Evolutionary conservation across 2,329 filamentous ascomycete species (phyloP).

Genomic region (Elsinoe perseae): DNA sequence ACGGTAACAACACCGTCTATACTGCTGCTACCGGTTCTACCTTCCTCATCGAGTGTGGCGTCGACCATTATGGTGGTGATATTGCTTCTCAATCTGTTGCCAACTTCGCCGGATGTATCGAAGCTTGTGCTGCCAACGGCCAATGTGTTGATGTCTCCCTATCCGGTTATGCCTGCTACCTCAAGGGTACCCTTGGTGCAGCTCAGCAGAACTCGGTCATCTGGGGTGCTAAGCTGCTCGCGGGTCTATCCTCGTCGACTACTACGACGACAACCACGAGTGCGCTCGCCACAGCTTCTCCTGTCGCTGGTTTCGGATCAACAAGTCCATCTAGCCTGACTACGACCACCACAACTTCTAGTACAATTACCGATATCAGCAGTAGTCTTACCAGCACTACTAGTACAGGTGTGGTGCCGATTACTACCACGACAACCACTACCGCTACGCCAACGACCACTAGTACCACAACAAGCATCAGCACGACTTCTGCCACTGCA

Average conservation of each 20-base stretch:
- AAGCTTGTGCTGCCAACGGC: conserved; percentile 21
- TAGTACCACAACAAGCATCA: neutral
- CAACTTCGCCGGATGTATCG: conserved; percentile 23
- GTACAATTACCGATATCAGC: neutral
- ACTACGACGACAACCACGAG: conserved; percentile 12
- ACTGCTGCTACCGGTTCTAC: conserved; percentile 21
- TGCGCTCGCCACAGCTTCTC: neutral
- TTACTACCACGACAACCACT: conserved; percentile 15
- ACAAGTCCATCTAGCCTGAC: neutral
- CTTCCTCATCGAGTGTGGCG: conserved; percentile 26
- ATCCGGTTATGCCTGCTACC: conserved; percentile 21
- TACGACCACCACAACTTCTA: conserved; percentile 10
- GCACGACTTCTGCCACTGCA: conserved; percentile 1
- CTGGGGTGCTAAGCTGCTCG: conserved; percentile 17
- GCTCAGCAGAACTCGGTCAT: conserved; percentile 17
- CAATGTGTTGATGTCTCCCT: conserved; percentile 24
- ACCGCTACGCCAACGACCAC: conserved; percentile 8
- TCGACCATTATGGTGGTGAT: conserved; percentile 27
- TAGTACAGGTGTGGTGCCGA: neutral
- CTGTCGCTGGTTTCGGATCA: neutral
- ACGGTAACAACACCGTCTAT: conserved; percentile 23
- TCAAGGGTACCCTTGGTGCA: conserved; percentile 19
- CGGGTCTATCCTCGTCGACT: conserved; percentile 9
- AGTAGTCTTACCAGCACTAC: conserved; percentile 16
- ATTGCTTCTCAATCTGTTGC: conserved; percentile 19